Base-by-base conservation (phyloP, 2,329 filamentous ascomycete genomes). In the Colletotrichum acutatum region DNA sequence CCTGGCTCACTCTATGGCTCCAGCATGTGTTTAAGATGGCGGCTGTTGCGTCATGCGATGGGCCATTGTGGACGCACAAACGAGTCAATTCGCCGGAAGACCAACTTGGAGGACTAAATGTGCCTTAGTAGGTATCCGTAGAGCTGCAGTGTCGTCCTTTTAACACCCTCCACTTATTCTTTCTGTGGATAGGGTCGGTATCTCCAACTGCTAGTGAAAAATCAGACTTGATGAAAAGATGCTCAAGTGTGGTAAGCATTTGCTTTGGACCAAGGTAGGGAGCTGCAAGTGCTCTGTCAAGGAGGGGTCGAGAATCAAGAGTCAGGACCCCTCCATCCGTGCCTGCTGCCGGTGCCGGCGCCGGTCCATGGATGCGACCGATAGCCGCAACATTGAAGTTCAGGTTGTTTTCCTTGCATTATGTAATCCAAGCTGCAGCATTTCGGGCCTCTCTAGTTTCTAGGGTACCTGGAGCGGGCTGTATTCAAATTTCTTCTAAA, bases 11-110 rank as follows among this genome's bases (percentile, higher is more conserved):
- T 49, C 42, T 49, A 8, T 49, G 42, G 42, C 19, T 22, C 42
- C 42, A 49, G 42, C 42, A 49, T 49, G 42, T 49, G 42, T 49
- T 49, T 49, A 49, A 49, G 0, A 49, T 22, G 42, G 42, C 19
- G 42, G 63, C 65, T 63, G 69, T 69, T 72, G 67, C 66, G 70
- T 72, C 70, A 72, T 69, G 66, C 16, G 59, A 68, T 54, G 60
- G 58, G 52, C 37, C 62, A 62, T 68, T 58, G 58, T 72, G 69
- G 63, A 53, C 65, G 58, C 64, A 58, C 46, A 26, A 37, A 56
- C n/a, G 19, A 37, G 64, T 49, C n/a, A 66, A 66, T 61, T 46
- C 22, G 26, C 49, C 58, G 32, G 16, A 34, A 69, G 46, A n/a
- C 42, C 8, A 49, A 49, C 42, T 49, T 49, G 16, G 16, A 5